Evolutionary conservation across 106 monocot species (phyloP), one percentile per base, ranked within the genome.

Genomic region (Vanilla planifolia): DNA sequence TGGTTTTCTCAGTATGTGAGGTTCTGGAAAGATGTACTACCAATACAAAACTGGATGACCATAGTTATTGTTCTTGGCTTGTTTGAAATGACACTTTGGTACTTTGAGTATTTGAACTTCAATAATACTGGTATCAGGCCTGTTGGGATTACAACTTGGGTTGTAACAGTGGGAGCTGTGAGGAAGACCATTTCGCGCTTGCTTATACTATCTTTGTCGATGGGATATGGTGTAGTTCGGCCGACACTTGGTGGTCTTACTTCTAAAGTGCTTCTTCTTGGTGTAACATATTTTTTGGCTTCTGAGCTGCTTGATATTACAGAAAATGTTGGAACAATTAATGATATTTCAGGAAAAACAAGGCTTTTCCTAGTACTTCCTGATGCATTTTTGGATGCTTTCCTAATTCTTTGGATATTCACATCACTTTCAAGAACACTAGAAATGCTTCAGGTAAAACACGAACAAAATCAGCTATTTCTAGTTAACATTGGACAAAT

Each of bases 61-160:
- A 65, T 86, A 40, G 74, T 96, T 44, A 87, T 91, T 63, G 86
- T 73, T 48, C 84, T 96, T 61, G 96, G 91, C 25, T 75, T 96
- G 33, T 79, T 96, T 72, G 96, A 96, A 71, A 96, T 91, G 91
- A 84, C 84, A 29, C 78, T 96, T 37, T 96, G 96, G 96, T 96
- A 91, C 68, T 87, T 80, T 46, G 96, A 96, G 55, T 88, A 84
- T 64, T 69, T 91, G 51, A 91, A 87, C 45, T 96, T 96, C 60
- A 96, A 87, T 55, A 71, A 51, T 33, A 74, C 76, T 32, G 96
- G 96, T 21, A 63, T 58, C 32, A 80, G 96, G 58, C 96, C 96
- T 71, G 65, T 85, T 39, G 84, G 80, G 42, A 96, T 96, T 60
- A 96, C 96, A 58, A 80, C 79, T 43, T 91, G 96, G 90, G 96